Evolutionary conservation across 2,329 filamentous ascomycete species (phyloP), one percentile per base, ranked within the genome.

Genomic region (Trichoderma cornu-damae): DNA sequence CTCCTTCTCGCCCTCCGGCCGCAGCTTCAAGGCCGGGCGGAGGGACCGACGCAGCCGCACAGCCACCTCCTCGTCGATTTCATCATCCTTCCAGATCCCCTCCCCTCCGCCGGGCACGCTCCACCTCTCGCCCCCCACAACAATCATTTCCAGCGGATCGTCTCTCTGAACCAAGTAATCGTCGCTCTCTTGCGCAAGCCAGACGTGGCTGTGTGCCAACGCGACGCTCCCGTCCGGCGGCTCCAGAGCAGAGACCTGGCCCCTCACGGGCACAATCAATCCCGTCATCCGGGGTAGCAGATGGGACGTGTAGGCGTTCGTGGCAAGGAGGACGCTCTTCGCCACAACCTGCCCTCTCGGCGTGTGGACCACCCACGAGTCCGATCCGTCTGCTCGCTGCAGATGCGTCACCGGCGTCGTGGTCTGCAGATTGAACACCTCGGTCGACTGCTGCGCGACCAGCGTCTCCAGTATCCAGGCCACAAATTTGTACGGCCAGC

Each of bases 401-500:
- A 86, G 66, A 9, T 70, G 67, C 6, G 75, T 77, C 1, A 84
- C 88, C 0, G 87, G 82, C 14, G 88, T 92, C 58, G 80, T 83
- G 5, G 88, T 91, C 70, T 92, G 88, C 24, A 93, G 75, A 65
- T 91, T 91, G 66, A 91, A 84, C 8, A 66, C 68, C 2, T 68
- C 71, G 1, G 70, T 69, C 16, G 75, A 61, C 58, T 69, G 66
- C 50, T 62, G 63, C 26, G 57, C 61, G 1, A 83, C 66, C 0
- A 89, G 77, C 7, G 75, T 70, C 67, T 89, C 83, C 1, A 96
- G 73, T 0, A 92, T 77, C 71, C 84, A 87, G 1, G 84, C 76
- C 2, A 96, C 85, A 16, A 95, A 80, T 72, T 94, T 95, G 71
- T 95, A 96, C 0, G 90, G 90, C 88, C 88, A 92, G 44, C 90